Evolutionary conservation across 2,329 filamentous ascomycete species (phyloP).

Genomic region (Phoma sp.): DNA sequence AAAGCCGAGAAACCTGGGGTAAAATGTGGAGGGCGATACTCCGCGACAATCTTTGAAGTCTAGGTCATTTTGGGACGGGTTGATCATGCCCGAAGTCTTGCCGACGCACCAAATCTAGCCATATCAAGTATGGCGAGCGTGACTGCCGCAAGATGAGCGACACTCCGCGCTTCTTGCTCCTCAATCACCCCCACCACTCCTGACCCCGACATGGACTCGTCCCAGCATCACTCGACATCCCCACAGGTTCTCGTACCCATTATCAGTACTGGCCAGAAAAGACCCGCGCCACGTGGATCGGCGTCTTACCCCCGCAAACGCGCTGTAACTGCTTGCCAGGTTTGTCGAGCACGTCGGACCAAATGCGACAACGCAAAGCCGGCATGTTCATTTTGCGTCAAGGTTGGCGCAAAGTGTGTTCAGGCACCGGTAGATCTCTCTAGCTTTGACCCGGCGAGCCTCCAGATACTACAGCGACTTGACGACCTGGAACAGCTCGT

Average conservation of each 20-base stretch:
- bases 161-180: not conserved
- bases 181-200: not conserved
- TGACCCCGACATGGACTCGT: not conserved
- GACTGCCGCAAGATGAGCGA: not conserved
- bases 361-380: not conserved
- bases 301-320: conserved; percentile 1
- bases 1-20: conserved; percentile 2
- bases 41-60: not conserved
- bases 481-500: conserved; percentile 14
- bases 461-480: not conserved
- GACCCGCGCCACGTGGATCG: conserved; percentile 23
- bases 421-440: not conserved
- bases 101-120: not conserved
- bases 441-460: not conserved
- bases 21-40: not conserved
- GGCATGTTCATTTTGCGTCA: not conserved
- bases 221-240: not conserved
- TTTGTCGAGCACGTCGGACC: not conserved
- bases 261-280: conserved; percentile 4
- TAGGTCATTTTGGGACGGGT: not conserved
- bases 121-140: not conserved
- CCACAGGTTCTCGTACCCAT: not conserved
- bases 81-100: not conserved
- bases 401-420: not conserved
- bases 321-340: not conserved